A percentile compares a stretch with the other conserved stretches of the same genome.
Conservation (phyloP, 768 basidiomycete species). For the Agaricus bisporus region DNA sequence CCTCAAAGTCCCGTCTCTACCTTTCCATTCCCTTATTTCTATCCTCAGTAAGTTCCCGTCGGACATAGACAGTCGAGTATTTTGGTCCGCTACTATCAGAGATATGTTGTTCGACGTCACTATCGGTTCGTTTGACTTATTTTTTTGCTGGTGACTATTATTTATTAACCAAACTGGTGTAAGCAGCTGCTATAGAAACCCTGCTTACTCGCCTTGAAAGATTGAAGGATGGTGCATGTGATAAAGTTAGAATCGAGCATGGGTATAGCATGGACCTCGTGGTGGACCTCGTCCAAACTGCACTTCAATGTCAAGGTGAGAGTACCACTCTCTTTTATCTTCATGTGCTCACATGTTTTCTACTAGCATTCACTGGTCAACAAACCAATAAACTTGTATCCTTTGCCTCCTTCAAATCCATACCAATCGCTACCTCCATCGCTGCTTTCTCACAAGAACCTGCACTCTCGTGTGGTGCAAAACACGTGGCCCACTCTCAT, state of each 20-base stretch:
- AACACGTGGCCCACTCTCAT: neutral
- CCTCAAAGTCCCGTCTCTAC: slow-evolving; percentile 77
- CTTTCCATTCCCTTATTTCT: slow-evolving; percentile 73
- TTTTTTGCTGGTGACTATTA: neutral
- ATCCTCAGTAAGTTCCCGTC: slow-evolving; percentile 74
- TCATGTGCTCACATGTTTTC: neutral
- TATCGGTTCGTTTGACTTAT: slow-evolving; percentile 18
- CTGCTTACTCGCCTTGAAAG: slow-evolving; percentile 38
- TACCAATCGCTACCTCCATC: slow-evolving; percentile 14
- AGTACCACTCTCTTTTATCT: neutral
- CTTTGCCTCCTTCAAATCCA: slow-evolving; percentile 12
- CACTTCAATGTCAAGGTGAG: slow-evolving; percentile 54
- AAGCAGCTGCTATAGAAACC: slow-evolving; percentile 2
- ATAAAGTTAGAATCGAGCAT: slow-evolving; percentile 25
- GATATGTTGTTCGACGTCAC: slow-evolving; percentile 60
- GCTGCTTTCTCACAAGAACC: neutral
- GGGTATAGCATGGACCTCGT: slow-evolving; percentile 34
- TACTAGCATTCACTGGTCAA: slow-evolving; percentile 56
- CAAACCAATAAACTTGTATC: slow-evolving; percentile 30
- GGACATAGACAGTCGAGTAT: slow-evolving; percentile 69
- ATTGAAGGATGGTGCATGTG: slow-evolving; percentile 33
- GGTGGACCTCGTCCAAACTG: slow-evolving; percentile 39
- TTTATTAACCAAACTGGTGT: neutral
- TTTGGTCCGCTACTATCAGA: slow-evolving; percentile 58
- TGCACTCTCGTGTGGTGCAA: neutral